Percentiles rank a stretch among this genome's conserved stretches.
Evolutionary conservation across 1,139 yeast genomes (phyloP).

Genomic region (Suhomyces anneliseae): DNA sequence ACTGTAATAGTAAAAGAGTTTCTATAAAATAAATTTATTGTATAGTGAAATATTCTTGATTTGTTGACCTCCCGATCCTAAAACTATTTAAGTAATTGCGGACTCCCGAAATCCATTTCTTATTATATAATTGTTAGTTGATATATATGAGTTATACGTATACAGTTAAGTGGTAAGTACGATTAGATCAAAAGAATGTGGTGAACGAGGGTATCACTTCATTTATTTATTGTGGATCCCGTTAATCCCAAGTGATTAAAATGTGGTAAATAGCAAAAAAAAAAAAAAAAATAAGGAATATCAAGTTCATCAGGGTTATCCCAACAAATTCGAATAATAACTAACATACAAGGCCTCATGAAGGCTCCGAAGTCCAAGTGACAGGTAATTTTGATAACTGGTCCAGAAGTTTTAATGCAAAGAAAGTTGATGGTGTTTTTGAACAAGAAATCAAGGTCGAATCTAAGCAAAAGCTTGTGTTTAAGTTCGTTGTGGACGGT

Average conservation of each 20-base stretch:
- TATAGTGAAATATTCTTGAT: background rate
- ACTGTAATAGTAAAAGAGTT: background rate
- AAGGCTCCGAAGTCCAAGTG: constrained; percentile 24
- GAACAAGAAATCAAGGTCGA: constrained; percentile 14
- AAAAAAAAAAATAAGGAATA: too few relatives aligned
- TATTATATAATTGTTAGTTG: background rate
- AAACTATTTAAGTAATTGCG: background rate
- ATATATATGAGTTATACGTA: constrained; percentile 5
- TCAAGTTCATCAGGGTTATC: too few relatives aligned
- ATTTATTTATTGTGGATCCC: too few relatives aligned
- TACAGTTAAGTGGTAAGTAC: constrained; percentile 8
- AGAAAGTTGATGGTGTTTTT: constrained; percentile 19
- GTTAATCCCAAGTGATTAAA: too few relatives aligned
- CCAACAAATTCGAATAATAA: background rate
- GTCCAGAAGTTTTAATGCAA: constrained; percentile 23
- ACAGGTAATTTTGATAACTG: constrained; percentile 48
- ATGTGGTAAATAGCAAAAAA: too few relatives aligned
- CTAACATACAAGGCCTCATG: constrained; percentile 9
- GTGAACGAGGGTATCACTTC: too few relatives aligned
- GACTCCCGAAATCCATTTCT: background rate
- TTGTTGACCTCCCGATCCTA: background rate
- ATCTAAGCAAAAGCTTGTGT: constrained; percentile 22
- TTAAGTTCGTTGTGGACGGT: constrained; percentile 40
- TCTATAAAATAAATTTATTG: background rate
- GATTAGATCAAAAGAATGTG: background rate